Conservation (phyloP, 148 eudicot species). For the Nepenthes mirabilis region DNA sequence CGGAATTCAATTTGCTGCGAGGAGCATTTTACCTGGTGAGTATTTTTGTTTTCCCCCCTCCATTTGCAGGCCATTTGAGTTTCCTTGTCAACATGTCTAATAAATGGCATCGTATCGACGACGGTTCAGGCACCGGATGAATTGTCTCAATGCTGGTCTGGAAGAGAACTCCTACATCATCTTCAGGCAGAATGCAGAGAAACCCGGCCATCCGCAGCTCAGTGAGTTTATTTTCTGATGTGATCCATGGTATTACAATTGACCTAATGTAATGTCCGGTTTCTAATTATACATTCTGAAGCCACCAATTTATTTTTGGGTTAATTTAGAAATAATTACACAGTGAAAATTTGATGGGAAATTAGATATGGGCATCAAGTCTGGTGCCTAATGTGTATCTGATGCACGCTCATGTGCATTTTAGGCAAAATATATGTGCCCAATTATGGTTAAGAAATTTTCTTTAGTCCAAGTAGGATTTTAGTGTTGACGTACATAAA, state of each 20-base stretch:
- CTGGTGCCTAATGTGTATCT: too few relatives aligned
- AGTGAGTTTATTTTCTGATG: neutral
- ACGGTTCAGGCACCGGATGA: constrained; percentile 67
- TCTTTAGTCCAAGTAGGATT: too few relatives aligned
- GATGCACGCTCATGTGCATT: too few relatives aligned
- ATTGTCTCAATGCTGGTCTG: constrained; percentile 48
- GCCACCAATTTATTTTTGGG: too few relatives aligned
- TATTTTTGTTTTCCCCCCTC: constrained; percentile 1
- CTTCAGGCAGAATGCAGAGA: constrained; percentile 10
- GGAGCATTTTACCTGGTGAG: constrained; percentile 82
- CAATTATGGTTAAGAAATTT: too few relatives aligned
- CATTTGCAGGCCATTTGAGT: neutral
- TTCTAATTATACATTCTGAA: too few relatives aligned
- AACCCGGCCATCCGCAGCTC: neutral
- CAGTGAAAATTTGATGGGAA: too few relatives aligned
- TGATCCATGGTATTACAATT: neutral
- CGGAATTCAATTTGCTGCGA: constrained; percentile 77
- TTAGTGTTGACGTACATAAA: too few relatives aligned
- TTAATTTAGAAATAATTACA: too few relatives aligned
- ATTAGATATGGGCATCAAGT: too few relatives aligned
- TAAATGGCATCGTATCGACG: neutral
- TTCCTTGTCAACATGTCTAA: neutral
- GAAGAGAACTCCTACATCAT: constrained; percentile 55
- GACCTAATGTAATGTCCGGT: too few relatives aligned
- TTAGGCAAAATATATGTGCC: too few relatives aligned